These are phyloP conservation scores for Cutaneotrichosporon sp. DNA, from an alignment of 1,284 basidiomycete species.

Conservation along the genomic window DNA sequence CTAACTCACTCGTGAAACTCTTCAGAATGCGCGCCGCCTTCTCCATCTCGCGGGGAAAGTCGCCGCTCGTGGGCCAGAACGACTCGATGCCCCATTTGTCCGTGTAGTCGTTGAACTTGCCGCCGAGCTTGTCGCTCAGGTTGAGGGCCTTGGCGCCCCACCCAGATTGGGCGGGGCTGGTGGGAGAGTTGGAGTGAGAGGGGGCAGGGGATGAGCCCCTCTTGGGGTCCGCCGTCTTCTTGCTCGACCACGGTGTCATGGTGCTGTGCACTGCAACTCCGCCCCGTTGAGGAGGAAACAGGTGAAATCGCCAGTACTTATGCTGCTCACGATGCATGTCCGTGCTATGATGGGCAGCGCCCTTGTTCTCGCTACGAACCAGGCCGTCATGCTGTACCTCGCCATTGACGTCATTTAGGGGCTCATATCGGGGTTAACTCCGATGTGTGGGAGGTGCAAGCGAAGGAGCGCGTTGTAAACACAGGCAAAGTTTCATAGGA, in stretches of 20 bases:
- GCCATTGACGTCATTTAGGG: too few relatives aligned
- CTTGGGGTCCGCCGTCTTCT: neutral
- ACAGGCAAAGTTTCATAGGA: too few relatives aligned
- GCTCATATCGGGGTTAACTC: too few relatives aligned
- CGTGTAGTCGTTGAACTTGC: constrained; percentile 9
- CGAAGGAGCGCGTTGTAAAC: too few relatives aligned
- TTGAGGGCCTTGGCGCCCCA: constrained; percentile 6
- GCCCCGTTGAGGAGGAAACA: too few relatives aligned
- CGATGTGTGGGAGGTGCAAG: too few relatives aligned
- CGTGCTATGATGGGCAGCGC: too few relatives aligned
- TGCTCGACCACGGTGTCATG: neutral
- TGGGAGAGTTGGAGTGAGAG: neutral
- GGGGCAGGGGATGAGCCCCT: neutral
- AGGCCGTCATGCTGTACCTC: too few relatives aligned
- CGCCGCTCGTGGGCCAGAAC: constrained; percentile 25
- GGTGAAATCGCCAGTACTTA: too few relatives aligned
- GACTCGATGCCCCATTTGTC: constrained; percentile 9
- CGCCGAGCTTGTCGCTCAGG: constrained; percentile 10
- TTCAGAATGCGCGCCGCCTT: constrained; percentile 55
- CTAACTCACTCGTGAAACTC: constrained; percentile 24
- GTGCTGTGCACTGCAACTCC: too few relatives aligned
- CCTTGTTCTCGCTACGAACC: too few relatives aligned
- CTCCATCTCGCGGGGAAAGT: constrained; percentile 53
- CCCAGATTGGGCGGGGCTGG: neutral
- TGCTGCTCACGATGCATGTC: too few relatives aligned